Conservation (phyloP, 2,329 filamentous ascomycete genomes). For the Stemphylium lycopersici region DNA sequence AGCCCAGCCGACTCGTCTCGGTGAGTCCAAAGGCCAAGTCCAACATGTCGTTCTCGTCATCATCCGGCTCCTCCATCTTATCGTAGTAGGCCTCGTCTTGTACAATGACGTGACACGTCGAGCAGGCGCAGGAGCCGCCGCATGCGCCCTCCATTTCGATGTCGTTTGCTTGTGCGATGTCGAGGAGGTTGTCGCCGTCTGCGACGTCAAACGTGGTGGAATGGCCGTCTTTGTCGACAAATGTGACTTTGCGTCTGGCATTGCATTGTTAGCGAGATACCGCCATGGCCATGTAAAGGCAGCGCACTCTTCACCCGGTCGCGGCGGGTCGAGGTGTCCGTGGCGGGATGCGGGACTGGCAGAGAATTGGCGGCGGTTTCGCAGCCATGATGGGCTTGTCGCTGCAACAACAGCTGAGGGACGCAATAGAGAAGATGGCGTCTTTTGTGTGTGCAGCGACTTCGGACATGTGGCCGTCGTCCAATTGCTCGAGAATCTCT, state of each 20-base stretch:
- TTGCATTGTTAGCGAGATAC: constrained; percentile 9
- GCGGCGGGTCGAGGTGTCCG: constrained; percentile 82
- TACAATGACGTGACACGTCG: constrained; percentile 90
- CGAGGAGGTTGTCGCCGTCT: constrained; percentile 89
- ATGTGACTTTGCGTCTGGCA: constrained; percentile 80
- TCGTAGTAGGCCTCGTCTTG: constrained; percentile 75
- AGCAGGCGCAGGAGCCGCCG: constrained; percentile 91
- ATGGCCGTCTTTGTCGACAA: constrained; percentile 87
- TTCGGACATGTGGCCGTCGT: constrained; percentile 1
- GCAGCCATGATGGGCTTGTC: constrained; percentile 4
- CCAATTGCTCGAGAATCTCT: constrained; percentile 30
- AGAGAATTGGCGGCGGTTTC: constrained; percentile 64
- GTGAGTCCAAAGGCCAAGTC: constrained; percentile 89
- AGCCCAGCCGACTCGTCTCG: constrained; percentile 83
- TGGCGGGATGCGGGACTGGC: constrained; percentile 67
- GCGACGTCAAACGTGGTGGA: constrained; percentile 78
- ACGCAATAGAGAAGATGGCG: not conserved
- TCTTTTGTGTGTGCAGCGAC: not conserved
- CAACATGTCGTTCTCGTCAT: constrained; percentile 60
- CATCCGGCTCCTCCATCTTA: constrained; percentile 64
- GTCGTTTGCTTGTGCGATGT: constrained; percentile 93
- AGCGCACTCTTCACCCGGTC: constrained; percentile 87
- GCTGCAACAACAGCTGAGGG: constrained; percentile 1
- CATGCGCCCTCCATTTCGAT: constrained; percentile 99
- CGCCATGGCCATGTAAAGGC: not conserved